Conservation (phyloP, 345 rosid species). For the Mallotus nudiflorus region DNA sequence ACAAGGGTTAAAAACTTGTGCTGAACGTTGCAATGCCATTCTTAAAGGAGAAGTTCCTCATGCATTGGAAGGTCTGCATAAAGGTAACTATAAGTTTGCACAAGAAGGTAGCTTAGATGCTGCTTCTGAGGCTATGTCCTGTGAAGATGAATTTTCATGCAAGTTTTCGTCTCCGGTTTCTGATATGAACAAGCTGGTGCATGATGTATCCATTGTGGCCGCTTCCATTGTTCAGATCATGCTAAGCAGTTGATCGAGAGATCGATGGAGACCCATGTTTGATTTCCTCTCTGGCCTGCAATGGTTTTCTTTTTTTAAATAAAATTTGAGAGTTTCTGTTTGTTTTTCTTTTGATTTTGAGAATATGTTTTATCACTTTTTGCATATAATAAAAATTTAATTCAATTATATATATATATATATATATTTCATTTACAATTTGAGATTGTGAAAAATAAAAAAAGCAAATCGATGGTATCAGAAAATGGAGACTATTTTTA, state of each 20-base stretch:
- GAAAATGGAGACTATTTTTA: too few relatives aligned
- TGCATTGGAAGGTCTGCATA: neutral
- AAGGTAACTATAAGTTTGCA: conserved; percentile 2
- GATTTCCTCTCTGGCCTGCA: too few relatives aligned
- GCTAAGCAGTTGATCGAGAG: conserved; percentile 1
- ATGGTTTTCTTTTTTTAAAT: too few relatives aligned
- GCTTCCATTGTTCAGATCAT: conserved; percentile 7
- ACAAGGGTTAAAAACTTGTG: neutral
- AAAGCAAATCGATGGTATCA: too few relatives aligned
- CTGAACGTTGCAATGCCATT: neutral
- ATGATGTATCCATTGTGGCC: conserved; percentile 3
- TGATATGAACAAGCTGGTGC: neutral
- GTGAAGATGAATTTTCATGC: neutral
- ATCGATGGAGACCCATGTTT: neutral
- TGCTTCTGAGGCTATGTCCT: conserved; percentile 1
- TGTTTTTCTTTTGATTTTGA: too few relatives aligned
- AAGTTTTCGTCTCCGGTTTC: neutral
- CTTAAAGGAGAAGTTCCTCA: neutral
- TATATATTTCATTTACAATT: too few relatives aligned
- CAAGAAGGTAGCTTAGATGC: conserved; percentile 4
- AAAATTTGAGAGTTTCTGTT: too few relatives aligned
- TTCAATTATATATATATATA: too few relatives aligned
- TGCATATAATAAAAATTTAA: too few relatives aligned
- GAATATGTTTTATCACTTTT: too few relatives aligned
- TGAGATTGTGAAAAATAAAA: too few relatives aligned